phyloP scores from a whole-genome alignment of 1,284 basidiomycete species.

The Tilletia caries region DNA sequence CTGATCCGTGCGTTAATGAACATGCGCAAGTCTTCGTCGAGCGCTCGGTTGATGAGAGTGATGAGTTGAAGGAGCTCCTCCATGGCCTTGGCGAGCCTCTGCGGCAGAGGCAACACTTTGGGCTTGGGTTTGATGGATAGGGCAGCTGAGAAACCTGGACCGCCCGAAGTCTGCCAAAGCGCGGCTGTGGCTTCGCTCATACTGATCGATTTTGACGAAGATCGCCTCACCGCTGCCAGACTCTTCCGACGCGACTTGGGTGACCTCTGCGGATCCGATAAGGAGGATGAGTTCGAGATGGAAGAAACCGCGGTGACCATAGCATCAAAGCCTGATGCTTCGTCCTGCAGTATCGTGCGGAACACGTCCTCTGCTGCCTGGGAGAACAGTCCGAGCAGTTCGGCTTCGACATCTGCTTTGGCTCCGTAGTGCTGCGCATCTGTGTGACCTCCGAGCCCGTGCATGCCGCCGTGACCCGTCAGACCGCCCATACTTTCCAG shows the following conservation, averaged over 20 bases:
- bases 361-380: background rate
- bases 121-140: background rate
- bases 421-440: background rate
- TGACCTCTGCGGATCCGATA: too few species aligned
- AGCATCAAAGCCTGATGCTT: too few species aligned
- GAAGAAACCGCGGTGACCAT: too few species aligned
- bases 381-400: background rate
- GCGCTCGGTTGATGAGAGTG: background rate
- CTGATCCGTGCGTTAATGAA: background rate
- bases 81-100: background rate
- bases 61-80: background rate
- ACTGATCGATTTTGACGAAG: background rate
- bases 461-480: background rate
- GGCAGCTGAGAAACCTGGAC: background rate
- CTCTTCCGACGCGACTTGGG: background rate
- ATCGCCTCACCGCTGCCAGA: background rate
- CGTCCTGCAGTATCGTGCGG: background rate
- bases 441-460: background rate
- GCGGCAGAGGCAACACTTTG: background rate
- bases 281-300: too few species aligned
- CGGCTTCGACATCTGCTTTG: background rate
- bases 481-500: background rate
- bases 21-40: background rate
- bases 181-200: background rate
- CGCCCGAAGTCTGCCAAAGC: background rate